Evolutionary conservation across 1,284 basidiomycete species (phyloP), one percentile per base, ranked within the genome.

Genomic region (Schizophyllum commune): DNA sequence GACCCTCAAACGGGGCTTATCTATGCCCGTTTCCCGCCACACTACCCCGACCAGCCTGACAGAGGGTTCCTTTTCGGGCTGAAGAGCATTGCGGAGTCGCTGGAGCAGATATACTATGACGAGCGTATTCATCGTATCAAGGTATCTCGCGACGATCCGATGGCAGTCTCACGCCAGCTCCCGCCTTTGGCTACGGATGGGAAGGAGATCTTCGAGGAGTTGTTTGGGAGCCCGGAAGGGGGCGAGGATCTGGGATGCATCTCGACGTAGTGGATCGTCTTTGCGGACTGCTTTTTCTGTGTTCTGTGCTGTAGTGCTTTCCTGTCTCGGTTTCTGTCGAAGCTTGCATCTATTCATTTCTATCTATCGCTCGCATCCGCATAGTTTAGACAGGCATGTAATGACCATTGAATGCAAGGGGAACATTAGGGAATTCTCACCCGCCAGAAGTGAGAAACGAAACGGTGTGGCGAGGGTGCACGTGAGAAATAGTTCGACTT

Each of bases 11-110:
- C 86, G 1, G 92, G 94, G 1, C 74, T 91, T 54, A 80, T 94
- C 5, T 88, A 91, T 68, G 92, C 92, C 27, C 83, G 92, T 55
- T 98, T 97, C 75, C 96, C 96, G 3, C 97, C 97, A 1, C 92
- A 93, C 70, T 91, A 92, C 66, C 87, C 89, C 4, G 85, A 90
- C 33, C 83, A 91, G 70, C 92, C 97, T 8, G 96, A 99, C 73
- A 86, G 92, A 60, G 96, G 96, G 8, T 99, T 98, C 75, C 75
- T 98, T 52, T 94, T 91, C 70, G 96, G 96, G 1, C 75, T 99
- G 70, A 89, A 89, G 78, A 94, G 84, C 69, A 77, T 99, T 51
- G 83, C 86, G 51, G 81, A 81, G 68, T 79, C 88, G 33, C 74
- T 98, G 66, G 88, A 89, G 70, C 82, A 79, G 60, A 92, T 96